Evolutionary conservation across 768 basidiomycete species (phyloP), one percentile per base, ranked within the genome.

Genomic region (Trametes maxima): DNA sequence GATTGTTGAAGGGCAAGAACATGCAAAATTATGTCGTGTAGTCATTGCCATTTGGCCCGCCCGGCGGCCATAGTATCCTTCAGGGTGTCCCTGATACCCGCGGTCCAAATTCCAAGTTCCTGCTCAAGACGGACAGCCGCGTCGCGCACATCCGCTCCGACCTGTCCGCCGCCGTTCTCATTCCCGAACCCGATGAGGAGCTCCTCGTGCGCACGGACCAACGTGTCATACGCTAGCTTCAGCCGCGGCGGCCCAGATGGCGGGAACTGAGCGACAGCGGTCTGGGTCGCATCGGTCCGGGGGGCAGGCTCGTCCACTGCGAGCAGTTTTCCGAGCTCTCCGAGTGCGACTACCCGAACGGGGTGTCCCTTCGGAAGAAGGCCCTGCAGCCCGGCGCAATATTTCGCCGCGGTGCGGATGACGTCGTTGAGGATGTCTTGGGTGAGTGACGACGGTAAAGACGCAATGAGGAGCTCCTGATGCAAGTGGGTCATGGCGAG

Each of bases 321-420:
- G 6, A 95, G 78, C 7, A 94, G 75, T 74, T 94, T 95, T 0
- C 90, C 93, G 6, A 92, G 78, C 71, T 95, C 94, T 2, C 88
- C 86, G 8, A 88, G 75, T 4, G 89, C 85, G 22, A 95, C 76
- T 0, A 84, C 92, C 0, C 90, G 81, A 1, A 89, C 81, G 0
- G 95, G 94, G 70, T 96, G 94, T 1, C 89, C 90, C 11, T 77
- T 71, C 0, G 77, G 73, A 17, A 93, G 79, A 2, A 91, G 69
- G 13, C 69, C 72, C 4, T 74, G 70, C 5, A 93, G 68, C 0
- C 87, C 94, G 0, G 79, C 74, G 21, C 76, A 76, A 11, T 82
- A 77, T 45, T 81, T 80, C 16, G 82, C 80, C 0, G 87, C 82
- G 4, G 79, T 79, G 24, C 84, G 79, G 61, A 92, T 81, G 1